Evolutionary conservation across 2,329 filamentous ascomycete genomes (phyloP), one percentile per base, ranked within the genome.

Genomic region (Lachnellula arida): DNA sequence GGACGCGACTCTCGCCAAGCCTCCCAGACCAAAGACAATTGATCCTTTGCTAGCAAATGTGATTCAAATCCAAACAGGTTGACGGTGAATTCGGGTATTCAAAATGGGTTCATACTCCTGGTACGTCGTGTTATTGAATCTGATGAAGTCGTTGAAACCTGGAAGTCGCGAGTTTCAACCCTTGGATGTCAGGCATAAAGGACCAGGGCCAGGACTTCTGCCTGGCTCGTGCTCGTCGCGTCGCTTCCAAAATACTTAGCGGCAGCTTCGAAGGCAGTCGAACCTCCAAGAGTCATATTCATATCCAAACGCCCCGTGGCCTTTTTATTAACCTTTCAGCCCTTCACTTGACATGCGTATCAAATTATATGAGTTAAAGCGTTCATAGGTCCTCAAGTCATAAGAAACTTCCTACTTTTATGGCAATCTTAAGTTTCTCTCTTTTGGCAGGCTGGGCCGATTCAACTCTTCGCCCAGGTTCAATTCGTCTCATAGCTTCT

Each of bases 281-380:
- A 51, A 53, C 32, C 35, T 51, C 19, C 50, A 43, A 53, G 50
- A 39, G 37, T 19, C 35, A 28, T 37, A 43, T n/a, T 48, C 34
- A 19, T 42, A 49, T 40, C 46, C 46, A 28, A n/a, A 43, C 51
- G 42, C 37, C 40, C 46, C 46, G 19, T 35, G 22, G 35, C 46
- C 35, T 15, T 19, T 19, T 19, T 19, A 19, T 19, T 19, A 32
- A 19, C 32, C 42, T 46, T 42, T 57, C 55, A 61, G 62, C 62
- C 61, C 59, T 63, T 65, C 42, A 46, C 39, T 60, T 63, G 63
- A 62, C 60, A 57, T 53, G 39, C 15, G 17, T 39, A 44, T 51
- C 17, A 49, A 22, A n/a, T 28, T 12, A 43, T 17, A 40, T 55
- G 42, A 50, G 40, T 46, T 42, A 14, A 32, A 23, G 4, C 42